Conservation (phyloP, 2,329 filamentous ascomycete genomes). For the Trichothecium roseum region DNA sequence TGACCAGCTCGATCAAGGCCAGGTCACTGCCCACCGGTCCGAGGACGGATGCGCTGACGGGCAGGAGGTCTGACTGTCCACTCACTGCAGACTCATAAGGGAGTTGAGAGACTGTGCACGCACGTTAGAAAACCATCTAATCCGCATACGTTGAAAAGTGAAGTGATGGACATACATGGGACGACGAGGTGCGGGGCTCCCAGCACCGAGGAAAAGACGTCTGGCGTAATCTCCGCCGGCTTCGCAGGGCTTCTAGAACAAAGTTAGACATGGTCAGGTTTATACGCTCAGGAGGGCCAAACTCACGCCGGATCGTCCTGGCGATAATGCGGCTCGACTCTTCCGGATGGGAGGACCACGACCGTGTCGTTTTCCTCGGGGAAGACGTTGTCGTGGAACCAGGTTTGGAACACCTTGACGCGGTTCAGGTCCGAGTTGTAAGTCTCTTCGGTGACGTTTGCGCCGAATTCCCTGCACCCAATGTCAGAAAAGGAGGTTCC, state of each 20-base stretch:
- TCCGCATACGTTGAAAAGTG: too few relatives aligned
- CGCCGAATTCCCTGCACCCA: conserved; percentile 13
- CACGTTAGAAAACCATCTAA: too few relatives aligned
- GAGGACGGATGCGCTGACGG: conserved; percentile 19
- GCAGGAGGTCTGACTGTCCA: conserved; percentile 15
- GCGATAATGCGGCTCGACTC: conserved; percentile 3
- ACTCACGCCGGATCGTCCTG: background rate
- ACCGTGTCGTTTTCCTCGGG: conserved; percentile 9
- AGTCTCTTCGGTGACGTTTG: conserved; percentile 10
- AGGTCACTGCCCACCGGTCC: conserved; percentile 15
- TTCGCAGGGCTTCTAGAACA: too few relatives aligned
- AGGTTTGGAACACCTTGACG: conserved; percentile 17
- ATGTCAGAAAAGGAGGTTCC: background rate
- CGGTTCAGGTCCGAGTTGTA: conserved; percentile 12
- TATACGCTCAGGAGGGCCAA: background rate
- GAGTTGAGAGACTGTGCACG: conserved; percentile 16
- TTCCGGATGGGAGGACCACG: conserved; percentile 17
- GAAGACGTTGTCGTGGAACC: conserved; percentile 20
- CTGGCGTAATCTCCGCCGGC: conserved; percentile 12
- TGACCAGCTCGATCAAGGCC: conserved; percentile 15
- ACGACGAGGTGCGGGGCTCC: conserved; percentile 19
- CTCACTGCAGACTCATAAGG: conserved; percentile 19
- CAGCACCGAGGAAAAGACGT: conserved; percentile 17
- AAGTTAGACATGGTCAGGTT: too few relatives aligned
- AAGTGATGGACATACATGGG: conserved; percentile 27